A percentile compares a stretch with the other conserved stretches of the same genome.
phyloP scores from a whole-genome alignment of 192 early-diverging fungal species.

The Coemansia aciculifera region DNA sequence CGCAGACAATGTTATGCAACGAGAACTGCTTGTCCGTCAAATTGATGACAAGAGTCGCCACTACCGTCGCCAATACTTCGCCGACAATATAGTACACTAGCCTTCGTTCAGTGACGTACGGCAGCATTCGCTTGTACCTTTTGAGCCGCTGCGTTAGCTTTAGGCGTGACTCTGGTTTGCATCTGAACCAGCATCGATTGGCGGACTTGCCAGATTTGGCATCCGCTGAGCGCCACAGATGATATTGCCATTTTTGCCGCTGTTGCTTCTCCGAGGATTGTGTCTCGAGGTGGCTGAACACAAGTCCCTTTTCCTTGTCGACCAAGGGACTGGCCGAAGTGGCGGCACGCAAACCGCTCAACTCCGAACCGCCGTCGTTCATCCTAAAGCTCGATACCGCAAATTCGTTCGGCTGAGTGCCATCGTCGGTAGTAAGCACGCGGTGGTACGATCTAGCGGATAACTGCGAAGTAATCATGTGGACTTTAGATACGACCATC shows the following conservation, averaged over 20 bases:
- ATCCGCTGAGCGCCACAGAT: neutral
- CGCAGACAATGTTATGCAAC: constrained; percentile 18
- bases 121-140: constrained; percentile 26
- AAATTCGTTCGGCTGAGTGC: neutral
- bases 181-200: neutral
- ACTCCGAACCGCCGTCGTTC: neutral
- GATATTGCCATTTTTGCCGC: neutral
- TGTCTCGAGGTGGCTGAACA: neutral
- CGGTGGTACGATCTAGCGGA: neutral
- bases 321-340: constrained; percentile 1
- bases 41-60: constrained; percentile 27
- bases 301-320: neutral
- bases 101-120: constrained; percentile 26
- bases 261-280: neutral
- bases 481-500: constrained; percentile 33
- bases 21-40: constrained; percentile 33
- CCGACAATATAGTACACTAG: constrained; percentile 19
- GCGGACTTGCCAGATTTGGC: neutral
- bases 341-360: neutral
- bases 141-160: constrained; percentile 15
- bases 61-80: neutral
- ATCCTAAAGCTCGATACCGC: neutral
- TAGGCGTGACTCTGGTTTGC: constrained; percentile 13
- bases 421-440: neutral
- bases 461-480: constrained; percentile 20